A percentile compares a stretch with the other conserved stretches of the same genome.
These are phyloP conservation scores for Phalaenopsis hybrid DNA, from an alignment of 116 monocot species.

Conservation along the genomic window DNA sequence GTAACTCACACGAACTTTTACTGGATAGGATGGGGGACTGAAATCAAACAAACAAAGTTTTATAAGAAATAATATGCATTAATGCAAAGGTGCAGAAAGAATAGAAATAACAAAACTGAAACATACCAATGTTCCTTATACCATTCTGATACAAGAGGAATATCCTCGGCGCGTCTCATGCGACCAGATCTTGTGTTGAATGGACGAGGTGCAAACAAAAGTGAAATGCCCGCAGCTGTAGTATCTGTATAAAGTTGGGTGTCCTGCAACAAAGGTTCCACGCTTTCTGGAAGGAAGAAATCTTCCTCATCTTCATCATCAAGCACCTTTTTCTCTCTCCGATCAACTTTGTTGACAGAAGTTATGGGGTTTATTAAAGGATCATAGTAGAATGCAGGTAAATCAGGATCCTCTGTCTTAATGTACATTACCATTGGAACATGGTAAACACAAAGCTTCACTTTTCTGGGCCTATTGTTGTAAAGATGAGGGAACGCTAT, in stretches of 20 bases:
- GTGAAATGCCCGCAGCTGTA: slow-evolving; percentile 87
- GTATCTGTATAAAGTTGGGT: slow-evolving; percentile 90
- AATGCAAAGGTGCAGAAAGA: slow-evolving; percentile 2
- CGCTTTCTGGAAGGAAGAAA: slow-evolving; percentile 74
- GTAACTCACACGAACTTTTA: slow-evolving; percentile 85
- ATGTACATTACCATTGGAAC: slow-evolving; percentile 80
- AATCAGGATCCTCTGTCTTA: slow-evolving; percentile 92
- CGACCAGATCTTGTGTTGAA: slow-evolving; percentile 95
- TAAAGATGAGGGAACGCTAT: slow-evolving; percentile 97
- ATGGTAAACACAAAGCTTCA: slow-evolving; percentile 78
- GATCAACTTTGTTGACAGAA: slow-evolving; percentile 54
- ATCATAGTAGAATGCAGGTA: slow-evolving; percentile 97
- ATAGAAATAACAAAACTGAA: neutral
- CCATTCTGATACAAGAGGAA: slow-evolving; percentile 93
- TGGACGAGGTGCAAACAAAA: slow-evolving; percentile 90
- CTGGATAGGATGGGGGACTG: slow-evolving; percentile 85
- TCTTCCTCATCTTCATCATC: slow-evolving; percentile 84
- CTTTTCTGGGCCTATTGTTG: slow-evolving; percentile 96
- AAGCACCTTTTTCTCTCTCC: slow-evolving; percentile 49
- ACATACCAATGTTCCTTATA: slow-evolving; percentile 73
- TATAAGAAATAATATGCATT: neutral
- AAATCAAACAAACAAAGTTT: slow-evolving; percentile 15
- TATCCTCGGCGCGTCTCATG: slow-evolving; percentile 82
- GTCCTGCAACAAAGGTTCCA: slow-evolving; percentile 63
- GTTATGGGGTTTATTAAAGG: slow-evolving; percentile 93